A percentile compares a stretch with the other conserved stretches of the same genome.
These are phyloP conservation scores for Cladophialophora immunda DNA, from an alignment of 2,329 filamentous ascomycete genomes.

Conservation along the genomic window DNA sequence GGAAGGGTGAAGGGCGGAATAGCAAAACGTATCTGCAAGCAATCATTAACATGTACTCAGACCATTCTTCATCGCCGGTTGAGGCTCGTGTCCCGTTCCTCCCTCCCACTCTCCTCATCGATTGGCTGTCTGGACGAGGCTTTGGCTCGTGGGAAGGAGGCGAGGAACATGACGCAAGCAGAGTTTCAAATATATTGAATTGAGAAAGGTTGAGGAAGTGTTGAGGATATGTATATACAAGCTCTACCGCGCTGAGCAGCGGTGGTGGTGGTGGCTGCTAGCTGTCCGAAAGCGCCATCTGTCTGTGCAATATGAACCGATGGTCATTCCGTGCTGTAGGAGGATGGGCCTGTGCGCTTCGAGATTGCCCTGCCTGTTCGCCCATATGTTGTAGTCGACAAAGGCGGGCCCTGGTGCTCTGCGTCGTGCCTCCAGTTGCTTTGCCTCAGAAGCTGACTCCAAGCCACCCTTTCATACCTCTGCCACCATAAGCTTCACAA, in stretches of 20 bases:
- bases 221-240: background rate
- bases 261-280: background rate
- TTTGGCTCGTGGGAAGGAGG: too few relatives aligned
- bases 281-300: background rate
- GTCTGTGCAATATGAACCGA: background rate
- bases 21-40: too few relatives aligned
- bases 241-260: background rate
- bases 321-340: background rate
- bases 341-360: background rate
- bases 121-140: too few relatives aligned
- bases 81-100: too few relatives aligned
- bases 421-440: background rate
- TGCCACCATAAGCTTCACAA: background rate
- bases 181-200: background rate
- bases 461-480: background rate
- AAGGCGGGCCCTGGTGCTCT: background rate
- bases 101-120: too few relatives aligned
- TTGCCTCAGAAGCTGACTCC: background rate
- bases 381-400: background rate
- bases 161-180: background rate
- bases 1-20: too few relatives aligned
- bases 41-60: too few relatives aligned
- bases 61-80: too few relatives aligned
- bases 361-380: background rate
- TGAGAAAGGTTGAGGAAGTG: background rate